Conservation (phyloP, 805 yeast genomes). For the Candida chilensis region DNA sequence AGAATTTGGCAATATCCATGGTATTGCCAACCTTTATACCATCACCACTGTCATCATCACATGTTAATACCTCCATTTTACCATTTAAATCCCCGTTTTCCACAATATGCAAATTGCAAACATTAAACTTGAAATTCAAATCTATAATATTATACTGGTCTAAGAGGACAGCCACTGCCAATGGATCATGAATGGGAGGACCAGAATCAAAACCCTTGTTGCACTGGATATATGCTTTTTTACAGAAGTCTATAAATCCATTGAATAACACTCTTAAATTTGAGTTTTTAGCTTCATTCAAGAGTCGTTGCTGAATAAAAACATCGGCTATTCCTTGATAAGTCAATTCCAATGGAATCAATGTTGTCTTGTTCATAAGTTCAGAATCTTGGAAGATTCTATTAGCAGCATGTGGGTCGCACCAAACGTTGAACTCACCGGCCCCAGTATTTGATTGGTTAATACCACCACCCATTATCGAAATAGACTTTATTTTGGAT, state of each 20-base stretch:
- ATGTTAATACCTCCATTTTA: no score
- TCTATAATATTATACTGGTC: slow-evolving; percentile 22
- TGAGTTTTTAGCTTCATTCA: slow-evolving; percentile 16
- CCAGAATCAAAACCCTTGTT: slow-evolving; percentile 39
- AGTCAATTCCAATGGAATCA: slow-evolving; percentile 65
- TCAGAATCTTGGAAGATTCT: slow-evolving; percentile 37
- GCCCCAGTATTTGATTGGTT: slow-evolving; percentile 21
- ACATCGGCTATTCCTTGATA: slow-evolving; percentile 50
- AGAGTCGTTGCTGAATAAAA: slow-evolving; percentile 25
- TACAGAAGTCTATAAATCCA: slow-evolving; percentile 45
- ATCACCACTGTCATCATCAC: no score
- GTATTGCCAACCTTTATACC: slow-evolving; percentile 31
- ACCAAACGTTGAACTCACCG: slow-evolving; percentile 70
- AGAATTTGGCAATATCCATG: slow-evolving; percentile 30
- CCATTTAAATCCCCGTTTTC: no score
- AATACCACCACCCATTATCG: slow-evolving; percentile 74
- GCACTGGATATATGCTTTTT: slow-evolving; percentile 30
- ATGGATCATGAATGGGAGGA: slow-evolving; percentile 78
- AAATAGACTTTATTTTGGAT: slow-evolving; percentile 37
- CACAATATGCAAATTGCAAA: slow-evolving; percentile 7
- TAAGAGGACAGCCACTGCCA: slow-evolving; percentile 55
- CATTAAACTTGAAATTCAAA: slow-evolving; percentile 9
- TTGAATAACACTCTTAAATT: slow-evolving; percentile 41
- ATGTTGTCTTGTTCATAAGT: slow-evolving; percentile 37
- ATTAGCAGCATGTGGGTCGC: slow-evolving; percentile 72